Evolutionary conservation across 305 asterid genomes (phyloP).

Genomic region (Caryopteris hybrid): DNA sequence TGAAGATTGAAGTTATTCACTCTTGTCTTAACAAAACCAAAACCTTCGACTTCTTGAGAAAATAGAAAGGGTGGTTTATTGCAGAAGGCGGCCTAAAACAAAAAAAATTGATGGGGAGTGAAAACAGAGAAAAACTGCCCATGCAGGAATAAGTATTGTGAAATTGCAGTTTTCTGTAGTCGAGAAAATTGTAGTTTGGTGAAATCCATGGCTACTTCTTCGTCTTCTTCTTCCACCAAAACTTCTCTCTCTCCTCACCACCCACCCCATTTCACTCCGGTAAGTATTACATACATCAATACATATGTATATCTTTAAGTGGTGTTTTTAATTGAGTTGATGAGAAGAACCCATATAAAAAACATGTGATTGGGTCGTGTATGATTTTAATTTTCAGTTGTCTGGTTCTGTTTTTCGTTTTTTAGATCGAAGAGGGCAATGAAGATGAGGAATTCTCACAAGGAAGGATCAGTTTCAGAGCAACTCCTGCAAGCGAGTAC

Average conservation of each 20-base stretch:
- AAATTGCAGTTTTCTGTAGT: background rate
- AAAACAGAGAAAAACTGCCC: background rate
- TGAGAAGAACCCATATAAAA: background rate
- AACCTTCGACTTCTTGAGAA: background rate
- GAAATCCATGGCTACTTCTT: constrained; percentile 59
- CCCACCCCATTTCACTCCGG: constrained; percentile 73
- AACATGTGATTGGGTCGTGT: too few species aligned
- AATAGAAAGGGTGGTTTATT: background rate
- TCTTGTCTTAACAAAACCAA: background rate
- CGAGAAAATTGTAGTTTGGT: background rate
- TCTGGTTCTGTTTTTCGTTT: background rate
- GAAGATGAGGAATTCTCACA: constrained; percentile 77
- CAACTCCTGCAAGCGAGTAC: constrained; percentile 57
- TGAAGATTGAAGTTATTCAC: constrained; percentile 9
- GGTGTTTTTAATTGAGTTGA: background rate
- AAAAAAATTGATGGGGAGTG: background rate
- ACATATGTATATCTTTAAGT: background rate
- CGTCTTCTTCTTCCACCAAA: constrained; percentile 48
- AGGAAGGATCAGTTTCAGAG: constrained; percentile 54
- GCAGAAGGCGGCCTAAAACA: too few species aligned
- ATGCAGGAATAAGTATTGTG: constrained; percentile 18
- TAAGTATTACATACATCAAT: constrained; percentile 18
- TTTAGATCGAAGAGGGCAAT: constrained; percentile 85
- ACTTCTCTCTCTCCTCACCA: constrained; percentile 58
- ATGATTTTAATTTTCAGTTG: too few species aligned